Percentiles rank a stretch among this genome's conserved stretches.
Conservation (phyloP, 805 yeast genomes). For the Ogataea neopini region DNA sequence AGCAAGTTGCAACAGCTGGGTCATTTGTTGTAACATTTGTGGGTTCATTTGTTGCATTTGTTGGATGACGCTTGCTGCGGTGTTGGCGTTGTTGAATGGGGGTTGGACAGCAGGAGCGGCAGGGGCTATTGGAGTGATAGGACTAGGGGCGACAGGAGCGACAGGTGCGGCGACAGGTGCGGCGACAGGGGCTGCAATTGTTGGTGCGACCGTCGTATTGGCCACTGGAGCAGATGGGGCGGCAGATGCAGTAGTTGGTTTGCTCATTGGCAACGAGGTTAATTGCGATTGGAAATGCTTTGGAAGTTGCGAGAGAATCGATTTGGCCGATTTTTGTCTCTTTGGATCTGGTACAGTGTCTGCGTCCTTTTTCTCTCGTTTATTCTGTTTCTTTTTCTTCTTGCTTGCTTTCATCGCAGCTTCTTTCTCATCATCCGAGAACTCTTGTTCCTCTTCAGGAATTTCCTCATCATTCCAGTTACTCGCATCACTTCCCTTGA, state of each 20-base stretch:
- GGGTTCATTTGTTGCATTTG: conserved; percentile 16
- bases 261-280: conserved; percentile 23
- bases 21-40: conserved; percentile 25
- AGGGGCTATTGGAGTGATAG: too few species aligned
- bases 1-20: conserved; percentile 26
- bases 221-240: not conserved
- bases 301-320: conserved; percentile 12
- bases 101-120: too few species aligned
- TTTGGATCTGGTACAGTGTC: conserved; percentile 8
- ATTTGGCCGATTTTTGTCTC: conserved; percentile 9
- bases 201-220: too few species aligned
- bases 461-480: conserved; percentile 93
- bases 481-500: conserved; percentile 93
- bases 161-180: too few species aligned
- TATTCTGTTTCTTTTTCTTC: conserved; percentile 55
- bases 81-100: too few species aligned
- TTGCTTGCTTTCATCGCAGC: conserved; percentile 62
- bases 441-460: conserved; percentile 91
- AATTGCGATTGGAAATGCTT: conserved; percentile 26
- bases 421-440: conserved; percentile 92
- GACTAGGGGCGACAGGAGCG: too few species aligned
- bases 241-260: not conserved
- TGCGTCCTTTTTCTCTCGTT: conserved; percentile 21
- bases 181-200: too few species aligned
- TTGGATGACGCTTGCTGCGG: conserved; percentile 7